Conservation (phyloP, 495 filamentous ascomycete species). For the Eremomyces bilateralis region DNA sequence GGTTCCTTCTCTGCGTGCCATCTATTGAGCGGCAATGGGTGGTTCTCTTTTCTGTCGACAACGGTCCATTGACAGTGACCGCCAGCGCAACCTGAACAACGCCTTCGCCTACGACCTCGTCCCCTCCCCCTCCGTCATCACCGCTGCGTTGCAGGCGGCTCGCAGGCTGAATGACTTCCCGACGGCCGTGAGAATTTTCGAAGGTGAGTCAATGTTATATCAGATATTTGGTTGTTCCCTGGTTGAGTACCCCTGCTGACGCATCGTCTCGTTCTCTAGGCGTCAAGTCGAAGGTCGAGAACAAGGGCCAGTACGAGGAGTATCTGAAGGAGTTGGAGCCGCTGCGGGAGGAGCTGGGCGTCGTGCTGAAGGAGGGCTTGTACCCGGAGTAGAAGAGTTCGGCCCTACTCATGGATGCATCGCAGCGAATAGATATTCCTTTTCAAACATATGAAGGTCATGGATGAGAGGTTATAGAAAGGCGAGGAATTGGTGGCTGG, state of each 20-base stretch:
- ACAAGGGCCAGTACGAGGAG: slow-evolving; percentile 89
- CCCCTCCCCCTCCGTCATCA: slow-evolving; percentile 77
- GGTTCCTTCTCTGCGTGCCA: too few species aligned
- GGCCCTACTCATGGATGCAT: too few species aligned
- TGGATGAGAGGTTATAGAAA: too few species aligned
- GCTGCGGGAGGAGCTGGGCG: slow-evolving; percentile 81
- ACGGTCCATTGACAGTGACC: too few species aligned
- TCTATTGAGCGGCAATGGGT: too few species aligned
- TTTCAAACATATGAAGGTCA: too few species aligned
- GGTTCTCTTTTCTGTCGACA: too few species aligned
- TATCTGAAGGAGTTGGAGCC: slow-evolving; percentile 86
- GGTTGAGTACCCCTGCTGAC: slow-evolving; percentile 2
- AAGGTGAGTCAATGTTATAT: slow-evolving; percentile 37
- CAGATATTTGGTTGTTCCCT: background rate
- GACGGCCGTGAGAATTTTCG: slow-evolving; percentile 92
- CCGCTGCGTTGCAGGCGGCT: slow-evolving; percentile 75
- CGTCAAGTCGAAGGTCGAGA: slow-evolving; percentile 99
- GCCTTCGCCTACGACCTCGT: slow-evolving; percentile 99
- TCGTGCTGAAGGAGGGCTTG: slow-evolving; percentile 79
- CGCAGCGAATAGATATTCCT: too few species aligned
- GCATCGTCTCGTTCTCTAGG: slow-evolving; percentile 27
- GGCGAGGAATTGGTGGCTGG: too few species aligned
- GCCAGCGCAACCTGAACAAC: slow-evolving; percentile 96
- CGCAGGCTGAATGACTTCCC: slow-evolving; percentile 96
- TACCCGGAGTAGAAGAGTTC: slow-evolving; percentile 37